phyloP scores from a whole-genome alignment of 73 alveolate genomes.

The Breviolum minutum region DNA sequence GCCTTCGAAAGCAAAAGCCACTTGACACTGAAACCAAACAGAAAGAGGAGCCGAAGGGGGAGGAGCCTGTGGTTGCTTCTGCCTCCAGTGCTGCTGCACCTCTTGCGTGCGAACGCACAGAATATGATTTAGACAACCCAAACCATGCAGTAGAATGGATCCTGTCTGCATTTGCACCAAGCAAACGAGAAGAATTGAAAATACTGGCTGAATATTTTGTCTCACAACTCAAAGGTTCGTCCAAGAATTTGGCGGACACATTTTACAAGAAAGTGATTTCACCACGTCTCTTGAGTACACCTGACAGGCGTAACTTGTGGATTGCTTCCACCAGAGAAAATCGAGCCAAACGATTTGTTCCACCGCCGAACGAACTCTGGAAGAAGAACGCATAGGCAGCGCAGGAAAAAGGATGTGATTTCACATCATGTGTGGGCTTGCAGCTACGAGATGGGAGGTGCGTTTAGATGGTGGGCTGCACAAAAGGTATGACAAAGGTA shows the following conservation, averaged over 20 bases:
- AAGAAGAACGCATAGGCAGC: constrained; percentile 22
- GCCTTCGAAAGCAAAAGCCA: background rate
- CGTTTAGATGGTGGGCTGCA: too few species aligned
- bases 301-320: background rate
- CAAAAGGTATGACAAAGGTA: too few species aligned
- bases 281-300: background rate
- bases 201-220: background rate
- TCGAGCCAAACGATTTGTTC: background rate
- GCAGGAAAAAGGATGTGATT: background rate
- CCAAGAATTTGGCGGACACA: background rate
- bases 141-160: background rate
- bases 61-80: background rate
- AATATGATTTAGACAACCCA: background rate
- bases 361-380: background rate
- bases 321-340: background rate
- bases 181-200: background rate
- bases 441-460: too few species aligned
- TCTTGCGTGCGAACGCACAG: background rate
- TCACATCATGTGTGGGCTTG: too few species aligned
- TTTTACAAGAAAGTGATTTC: background rate
- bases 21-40: background rate
- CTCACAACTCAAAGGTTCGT: background rate
- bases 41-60: background rate
- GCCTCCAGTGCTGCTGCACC: background rate
- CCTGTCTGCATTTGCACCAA: background rate